Base-by-base conservation (phyloP, 2,329 filamentous ascomycete species). In the Thielaviopsis populi region DNA sequence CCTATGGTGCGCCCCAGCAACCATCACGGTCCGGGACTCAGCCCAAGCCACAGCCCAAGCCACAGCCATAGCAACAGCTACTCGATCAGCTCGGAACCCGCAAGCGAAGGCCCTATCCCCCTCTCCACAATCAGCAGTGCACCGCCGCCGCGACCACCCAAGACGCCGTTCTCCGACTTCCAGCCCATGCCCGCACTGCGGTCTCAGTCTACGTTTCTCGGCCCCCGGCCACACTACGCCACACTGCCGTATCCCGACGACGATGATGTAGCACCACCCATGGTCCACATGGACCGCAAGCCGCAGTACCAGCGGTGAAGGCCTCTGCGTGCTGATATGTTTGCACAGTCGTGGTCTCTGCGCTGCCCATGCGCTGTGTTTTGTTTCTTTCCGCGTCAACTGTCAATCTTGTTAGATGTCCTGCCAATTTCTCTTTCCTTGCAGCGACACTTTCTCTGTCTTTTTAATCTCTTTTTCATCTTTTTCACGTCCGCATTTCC, bases 211-310 rank as follows among this genome's bases (percentile, higher is more conserved):
- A 68, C 50, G 10, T 15, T 33, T 10, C 2, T 54, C 0, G 11
- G 13, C 50, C 30, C 50, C 17, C 50, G 50, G 10, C 50, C 22
- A 7, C 27, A 54, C 50, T 54, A 54, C 50, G 22, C 27, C 24
- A 8, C 48, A 15, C 79, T 89, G 41, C 91, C 91, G 0, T 96
- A 96, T 72, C 92, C 92, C 0, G 75, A 89, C 59, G 85, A 84
- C 56, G 82, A 85, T 41, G 53, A 41, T 54, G 88, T 87, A 30
- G 86, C 87, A 33, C 91, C 92, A 19, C 92, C 92, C 2, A 78
- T 82, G 6, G 90, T 95, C 7, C 95, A 95, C 70, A 88, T 90
- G 80, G 85, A 87, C 54, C 83, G 86, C 69, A 96, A 96, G 73
- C 92, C 92, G 0, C 86, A 88, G 59, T 89, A 86, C 69, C 79